Base-by-base conservation (phyloP, 345 rosid genomes). In the Gossypium arboreum region DNA sequence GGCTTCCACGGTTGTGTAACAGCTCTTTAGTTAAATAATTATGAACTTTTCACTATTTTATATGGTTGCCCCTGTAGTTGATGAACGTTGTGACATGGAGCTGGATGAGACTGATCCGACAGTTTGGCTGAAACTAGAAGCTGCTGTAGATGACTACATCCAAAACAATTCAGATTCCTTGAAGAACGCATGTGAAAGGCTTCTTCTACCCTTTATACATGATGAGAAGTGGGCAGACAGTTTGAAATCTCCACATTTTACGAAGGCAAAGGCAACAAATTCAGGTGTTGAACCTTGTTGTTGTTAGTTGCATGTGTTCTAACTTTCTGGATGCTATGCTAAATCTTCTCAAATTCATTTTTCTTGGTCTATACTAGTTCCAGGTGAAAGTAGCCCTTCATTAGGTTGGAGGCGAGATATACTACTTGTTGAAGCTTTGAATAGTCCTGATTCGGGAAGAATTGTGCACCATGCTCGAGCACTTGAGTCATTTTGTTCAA, bases 81-180 rank as follows among this genome's bases (percentile, higher is more conserved):
- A 96, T 82, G 98, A 95, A 80, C 92, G 98, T 41, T 91, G 92
- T 80, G 98, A 84, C 61, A 92, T 96, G 99, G 99, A 96, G 81
- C 88, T 96, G 79, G 98, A 93, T 82, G 99, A 96, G 82, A 96
- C 99, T 78, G 99, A 96, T 85, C 99, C 98, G 60, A 87, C 99
- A 51, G 83, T 89, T 66, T 96, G 99, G 99, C 83, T 76, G 45
- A 92, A 91, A 83, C 73, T 96, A 84, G 98, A 96, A 90, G 91
- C 89, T 79, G 90, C 93, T 69, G 81, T 88, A 50, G 85, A 88
- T 54, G 97, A 96, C 77, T 96, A 90, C 80, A 85, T 93, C 47
- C 89, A 89, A 71, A 82, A 79, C 41, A 96, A 90, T 83, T 84
- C 97, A 9, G 90, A 82, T 76, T 85, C 90, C 56, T 81, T 96